phyloP scores from a whole-genome alignment of 1,139 yeast genomes.

The Magnusiomyces tetraspermus region DNA sequence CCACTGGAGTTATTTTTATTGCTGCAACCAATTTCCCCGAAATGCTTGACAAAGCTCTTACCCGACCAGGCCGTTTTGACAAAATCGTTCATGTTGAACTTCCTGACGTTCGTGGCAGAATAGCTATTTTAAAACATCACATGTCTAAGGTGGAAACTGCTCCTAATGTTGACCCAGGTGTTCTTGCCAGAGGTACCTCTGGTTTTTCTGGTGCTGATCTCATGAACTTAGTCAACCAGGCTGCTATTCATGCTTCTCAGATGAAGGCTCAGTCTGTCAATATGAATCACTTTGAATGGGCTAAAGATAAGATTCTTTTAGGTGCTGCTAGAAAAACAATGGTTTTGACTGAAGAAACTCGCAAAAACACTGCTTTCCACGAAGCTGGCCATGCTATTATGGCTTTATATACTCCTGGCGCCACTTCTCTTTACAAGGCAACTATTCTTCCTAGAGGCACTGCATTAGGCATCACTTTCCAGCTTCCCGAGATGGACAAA shows the following conservation, averaged over 20 bases:
- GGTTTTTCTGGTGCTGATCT: constrained; percentile 97
- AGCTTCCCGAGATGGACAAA: constrained; percentile 96
- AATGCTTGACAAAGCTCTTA: constrained; percentile 87
- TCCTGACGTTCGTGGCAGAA: constrained; percentile 96
- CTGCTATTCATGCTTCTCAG: constrained; percentile 95
- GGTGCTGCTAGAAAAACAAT: constrained; percentile 98
- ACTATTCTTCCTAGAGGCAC: constrained; percentile 95
- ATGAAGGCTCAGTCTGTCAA: constrained; percentile 83
- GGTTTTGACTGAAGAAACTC: constrained; percentile 93
- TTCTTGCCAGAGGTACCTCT: constrained; percentile 93
- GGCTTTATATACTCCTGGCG: constrained; percentile 94
- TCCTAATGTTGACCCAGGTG: constrained; percentile 73
- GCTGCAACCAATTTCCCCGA: constrained; percentile 99
- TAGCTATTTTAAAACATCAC: constrained; percentile 85
- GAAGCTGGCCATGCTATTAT: constrained; percentile 98
- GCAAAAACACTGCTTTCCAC: constrained; percentile 92
- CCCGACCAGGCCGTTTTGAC: constrained; percentile 98
- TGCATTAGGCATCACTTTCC: constrained; percentile 94
- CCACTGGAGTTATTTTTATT: constrained; percentile 86
- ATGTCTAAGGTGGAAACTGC: constrained; percentile 84
- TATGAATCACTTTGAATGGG: constrained; percentile 95
- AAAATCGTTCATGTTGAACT: constrained; percentile 90
- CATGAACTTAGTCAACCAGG: constrained; percentile 92
- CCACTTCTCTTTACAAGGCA: constrained; percentile 92
- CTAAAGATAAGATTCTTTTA: constrained; percentile 92